Evolutionary conservation across 495 filamentous ascomycete species (phyloP), one percentile per base, ranked within the genome.

Genomic region (Trichoderma orchidacearum): DNA sequence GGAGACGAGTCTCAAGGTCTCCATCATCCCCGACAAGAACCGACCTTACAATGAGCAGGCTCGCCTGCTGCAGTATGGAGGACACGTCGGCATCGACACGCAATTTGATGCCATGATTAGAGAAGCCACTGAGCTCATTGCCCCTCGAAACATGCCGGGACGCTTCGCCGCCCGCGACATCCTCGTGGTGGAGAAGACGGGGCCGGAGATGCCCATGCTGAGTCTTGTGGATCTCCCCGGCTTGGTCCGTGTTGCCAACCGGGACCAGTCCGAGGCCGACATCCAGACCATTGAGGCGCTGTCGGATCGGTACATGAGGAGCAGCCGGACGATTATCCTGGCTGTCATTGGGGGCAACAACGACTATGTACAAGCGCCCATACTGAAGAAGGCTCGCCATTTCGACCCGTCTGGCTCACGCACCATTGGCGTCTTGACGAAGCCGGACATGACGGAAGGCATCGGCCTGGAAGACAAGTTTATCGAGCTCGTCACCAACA

Each of bases 221-320:
- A 83, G 77, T 2, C 66, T 82, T 5, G 76, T 81, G 3, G 79
- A 85, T 60, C 62, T 83, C 6, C 80, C 78, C 0, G 78, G 78
- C 5, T 64, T 82, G 0, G 73, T 80, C 18, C 67, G 74, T 25
- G 71, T 72, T 7, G 70, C 72, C 57, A 75, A 71, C 58, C 70
- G 72, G 34, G 67, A 77, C 30, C 73, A 77, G 57, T 73, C 71
- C 1, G 66, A 63, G 23, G 66, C 68, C 3, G 74, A 77, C 58
- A 72, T 77, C 55, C 58, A 66, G 41, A 66, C 74, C 8, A 76
- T 80, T 52, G 66, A 73, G 31, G 51, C 66, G 3, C 62, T 80
- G 13, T 75, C 76, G 2, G 63, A 76, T 36, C 60, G 64, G 1
- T 81, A 81, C 61, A 79, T 80, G 72, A 70, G 68, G 58, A 73